Base-by-base conservation (phyloP, 106 monocot genomes). In the Acorus calamus region DNA sequence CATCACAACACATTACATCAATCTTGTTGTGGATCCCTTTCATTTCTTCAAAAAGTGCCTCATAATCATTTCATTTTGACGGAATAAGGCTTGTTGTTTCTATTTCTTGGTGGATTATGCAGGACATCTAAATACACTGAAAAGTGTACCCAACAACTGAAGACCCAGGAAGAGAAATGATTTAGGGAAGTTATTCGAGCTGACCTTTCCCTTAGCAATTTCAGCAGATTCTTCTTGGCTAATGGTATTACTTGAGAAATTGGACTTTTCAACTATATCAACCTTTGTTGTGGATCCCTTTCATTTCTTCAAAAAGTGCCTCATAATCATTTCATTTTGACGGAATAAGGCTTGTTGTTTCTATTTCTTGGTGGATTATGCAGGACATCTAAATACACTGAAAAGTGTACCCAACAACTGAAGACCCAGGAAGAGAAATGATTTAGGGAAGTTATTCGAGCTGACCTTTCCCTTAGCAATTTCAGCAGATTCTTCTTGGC, bases 131-230 rank as follows among this genome's bases (percentile, higher is more conserved):
- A 0, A 5, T 11, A 42, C 28, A 42, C 58, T 9, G 58, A 59
- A 9, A 59, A 52, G 28, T 56, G 5, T 11, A 4, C 14, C 41
- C 3, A 42, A 42, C 42, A 42, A 6, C 5, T 14, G 58, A 14
- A 47, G 12, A 11, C 9, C 45, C 9, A 51, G n/a, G 50, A 52
- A 50, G 49, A 51, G 50, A 50, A 43, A 41, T 44, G 14, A 52
- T 28, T 28, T 28, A 28, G 28, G 28, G 28, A 28, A 28, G 28
- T 28, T 28, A 28, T 28, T 28, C 28, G 43, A 49, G 12, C 68
- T 46, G n/a, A 91, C 98, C 79, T 86, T 99, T 63, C 92, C 92
- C 78, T 99, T 99, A 57, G 91, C 88, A 57, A 85, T 74, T 79
- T 99, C 98, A 61, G 98, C 98, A 63, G 88, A 77, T 71, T 88